Evolutionary conservation across 75 land plant species (phyloP).

Genomic region (Sequoia sempervirens): DNA sequence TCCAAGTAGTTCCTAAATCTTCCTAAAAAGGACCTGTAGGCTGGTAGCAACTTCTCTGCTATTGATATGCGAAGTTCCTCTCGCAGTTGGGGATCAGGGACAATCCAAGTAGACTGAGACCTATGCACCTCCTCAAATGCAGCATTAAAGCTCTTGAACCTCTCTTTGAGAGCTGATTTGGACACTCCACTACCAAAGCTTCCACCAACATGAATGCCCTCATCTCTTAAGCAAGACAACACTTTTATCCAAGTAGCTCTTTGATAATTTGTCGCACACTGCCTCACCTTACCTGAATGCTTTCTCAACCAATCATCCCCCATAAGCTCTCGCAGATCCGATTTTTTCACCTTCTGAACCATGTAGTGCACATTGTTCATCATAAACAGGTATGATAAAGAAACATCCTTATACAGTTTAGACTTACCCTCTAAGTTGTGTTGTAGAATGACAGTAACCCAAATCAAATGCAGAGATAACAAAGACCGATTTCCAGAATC

Average conservation of each 20-base stretch:
- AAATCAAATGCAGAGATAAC: conserved; percentile 19
- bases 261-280: conserved; percentile 43
- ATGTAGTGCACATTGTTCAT: conserved; percentile 77
- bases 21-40: conserved; percentile 64
- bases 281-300: conserved; percentile 26
- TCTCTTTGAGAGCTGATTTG: conserved; percentile 47
- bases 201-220: conserved; percentile 30
- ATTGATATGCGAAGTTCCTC: conserved; percentile 66
- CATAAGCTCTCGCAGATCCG: conserved; percentile 34
- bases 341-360: conserved; percentile 49
- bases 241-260: conserved; percentile 56
- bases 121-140: conserved; percentile 71
- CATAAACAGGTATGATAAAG: conserved; percentile 47
- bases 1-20: conserved; percentile 25
- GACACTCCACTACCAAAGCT: conserved; percentile 29
- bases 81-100: conserved; percentile 53
- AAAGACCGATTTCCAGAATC: conserved; percentile 11
- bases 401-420: conserved; percentile 45
- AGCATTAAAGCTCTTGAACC: conserved; percentile 49
- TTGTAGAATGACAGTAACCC: conserved; percentile 30
- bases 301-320: conserved; percentile 59
- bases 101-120: conserved; percentile 57
- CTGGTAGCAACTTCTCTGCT: conserved; percentile 66
- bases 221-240: conserved; percentile 47
- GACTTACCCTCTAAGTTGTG: conserved; percentile 46